phyloP scores from a whole-genome alignment of 2,329 filamentous ascomycete genomes.

The Colletotrichum lupini region DNA sequence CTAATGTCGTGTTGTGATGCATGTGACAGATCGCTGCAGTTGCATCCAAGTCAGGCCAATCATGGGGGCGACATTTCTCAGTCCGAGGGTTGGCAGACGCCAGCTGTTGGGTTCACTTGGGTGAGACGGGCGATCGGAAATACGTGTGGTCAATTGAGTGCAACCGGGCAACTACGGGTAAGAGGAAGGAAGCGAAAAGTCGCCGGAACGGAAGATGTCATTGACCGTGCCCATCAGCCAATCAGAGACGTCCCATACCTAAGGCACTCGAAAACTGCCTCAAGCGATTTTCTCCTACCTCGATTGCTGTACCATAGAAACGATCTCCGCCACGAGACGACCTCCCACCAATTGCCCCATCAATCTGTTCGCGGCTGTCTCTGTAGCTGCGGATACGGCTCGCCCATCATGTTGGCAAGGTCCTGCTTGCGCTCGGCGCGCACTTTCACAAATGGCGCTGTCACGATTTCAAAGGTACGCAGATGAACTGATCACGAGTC shows the following conservation, averaged over 20 bases:
- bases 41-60: conserved; percentile 19
- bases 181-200: conserved; percentile 25
- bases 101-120: background rate
- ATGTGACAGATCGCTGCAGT: background rate
- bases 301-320: conserved; percentile 31
- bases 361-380: conserved; percentile 44
- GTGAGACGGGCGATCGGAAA: conserved; percentile 16
- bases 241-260: conserved; percentile 33
- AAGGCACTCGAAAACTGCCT: conserved; percentile 37
- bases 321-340: conserved; percentile 37
- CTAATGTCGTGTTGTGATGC: conserved; percentile 21
- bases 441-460: conserved; percentile 81
- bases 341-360: conserved; percentile 50
- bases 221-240: conserved; percentile 24
- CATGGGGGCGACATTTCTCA: conserved; percentile 31
- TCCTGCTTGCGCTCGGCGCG: conserved; percentile 90
- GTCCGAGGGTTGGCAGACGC: conserved; percentile 10
- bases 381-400: conserved; percentile 53
- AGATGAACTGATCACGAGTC: conserved; percentile 55
- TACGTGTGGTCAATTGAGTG: conserved; percentile 9
- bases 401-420: conserved; percentile 89
- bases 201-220: conserved; percentile 33
- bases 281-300: conserved; percentile 37
- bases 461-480: conserved; percentile 78
- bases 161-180: conserved; percentile 27